Evolutionary conservation across 177 flowering plant genomes (phyloP), one percentile per base, ranked within the genome.

Genomic region (Tripterygium wilfordii): DNA sequence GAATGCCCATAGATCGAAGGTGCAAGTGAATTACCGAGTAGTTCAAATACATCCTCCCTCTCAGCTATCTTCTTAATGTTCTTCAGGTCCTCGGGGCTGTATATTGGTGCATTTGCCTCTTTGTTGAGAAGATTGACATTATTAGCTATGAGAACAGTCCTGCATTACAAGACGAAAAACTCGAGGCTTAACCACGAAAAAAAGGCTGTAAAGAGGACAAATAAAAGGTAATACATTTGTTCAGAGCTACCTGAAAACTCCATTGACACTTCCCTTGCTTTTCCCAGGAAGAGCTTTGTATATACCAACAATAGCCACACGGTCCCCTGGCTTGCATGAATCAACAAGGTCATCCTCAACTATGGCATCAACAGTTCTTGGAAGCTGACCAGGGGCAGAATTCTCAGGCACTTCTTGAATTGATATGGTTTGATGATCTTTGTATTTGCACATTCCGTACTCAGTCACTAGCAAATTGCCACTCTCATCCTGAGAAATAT

Each of bases 401-500:
- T 89, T 89, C 61, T 89, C 99, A 27, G 99, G 99, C 40, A 92
- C 85, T 67, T 92, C 99, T 70, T 92, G 99, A 87, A 92, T 79
- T 36, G 99, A 86, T 32, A 92, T 44, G 17, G 86, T 89, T 55
- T 92, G 99, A 64, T 92, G 99, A 51, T 92, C 99, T 59, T 92
- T 92, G 65, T 92, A 92, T 51, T 78, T 79, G 82, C 99, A 92
- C 43, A 92, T 20, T 29, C 99, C 99, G 68, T 76, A 92, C 68
- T 92, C 99, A 23, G 99, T 92, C 45, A 92, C 97, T 70, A 92
- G 53, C 44, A 92, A 66, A 58, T 89, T 76, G 13, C 99, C 99
- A 73, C 69, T 70, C 2, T 89, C 96, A 79, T 89, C 96, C 97
- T 89, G 68, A 21, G 51, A 64, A n/a, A 59, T 5, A 5, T 49